Evolutionary conservation across 164 flowering plant species (phyloP), one percentile per base, ranked within the genome.

Genomic region (Kalanchoe fedtschenkoi): DNA sequence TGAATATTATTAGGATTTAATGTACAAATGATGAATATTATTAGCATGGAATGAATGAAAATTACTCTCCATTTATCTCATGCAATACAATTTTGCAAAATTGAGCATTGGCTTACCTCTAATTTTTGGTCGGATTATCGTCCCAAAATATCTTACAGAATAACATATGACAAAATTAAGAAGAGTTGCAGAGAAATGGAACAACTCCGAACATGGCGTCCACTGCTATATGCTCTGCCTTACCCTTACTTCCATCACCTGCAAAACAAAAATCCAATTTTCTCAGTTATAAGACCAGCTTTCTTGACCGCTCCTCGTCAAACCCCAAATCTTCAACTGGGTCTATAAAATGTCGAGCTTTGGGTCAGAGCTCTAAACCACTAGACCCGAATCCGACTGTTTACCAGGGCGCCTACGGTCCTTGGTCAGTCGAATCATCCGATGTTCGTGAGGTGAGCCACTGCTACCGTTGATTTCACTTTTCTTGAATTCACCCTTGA

Each of bases 391-490:
- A 62, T 51, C 70, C 9, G 38, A 67, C 75, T 4, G 84, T 85
- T 30, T 89, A 87, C 69, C 78, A 81, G 61, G 98, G 98, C 26
- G 68, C 72, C 13, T 92, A 86, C 35, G 96, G 98, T 30, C 88
- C 96, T 29, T 92, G 98, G 98, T 72, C 79, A 14, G 83, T 92
- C 44, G 89, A 87, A 22, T n/a, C 80, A 17, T 65, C 87, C 33
- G 98, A 92, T 66, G 84, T 89, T 53, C 88, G 80, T 1, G 96
- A 92, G 91, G 97, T 89, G 43, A 3, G 14, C 22, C n/a, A n/a
- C n/a, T n/a, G 14, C 16, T 10, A 8, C 26, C 22, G 7, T 41
- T 39, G 15, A 34, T 5, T 59, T 59, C 15, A 17, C 16, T 19
- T 37, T 33, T 34, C 17, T n/a, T 15, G 6, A 6, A 41, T 9